Evolutionary conservation across 768 basidiomycete genomes (phyloP), one percentile per base, ranked within the genome.

Genomic region (Tephrocybe sp.): DNA sequence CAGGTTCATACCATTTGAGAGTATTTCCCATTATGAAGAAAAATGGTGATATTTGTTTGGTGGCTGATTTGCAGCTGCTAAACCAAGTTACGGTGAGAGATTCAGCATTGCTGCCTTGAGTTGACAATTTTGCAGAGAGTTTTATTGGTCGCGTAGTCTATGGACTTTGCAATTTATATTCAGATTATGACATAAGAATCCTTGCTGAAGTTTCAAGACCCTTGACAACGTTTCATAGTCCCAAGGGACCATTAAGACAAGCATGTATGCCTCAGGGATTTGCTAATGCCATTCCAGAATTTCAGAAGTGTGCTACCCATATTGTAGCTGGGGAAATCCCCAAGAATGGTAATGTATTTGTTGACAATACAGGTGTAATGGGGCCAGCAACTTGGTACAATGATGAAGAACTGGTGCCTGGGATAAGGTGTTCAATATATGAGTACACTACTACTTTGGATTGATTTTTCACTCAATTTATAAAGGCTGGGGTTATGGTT

Each of bases 211-310:
- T 0, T 5, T 24, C 59, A 0, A 55, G 62, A 1, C 60, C 68
- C 0, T 59, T 53, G 0, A 59, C 58, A 0, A 44, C 74, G 0
- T 30, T 30, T 30, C 11, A 30, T 30, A 30, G 28, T 11, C 11
- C 11, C 6, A 30, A 5, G 28, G 28, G 28, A 30, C 28, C 28
- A 5, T 30, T 30, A 5, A 11, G 5, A 5, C 28, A 5, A 5
- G 28, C 11, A 11, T 30, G 11, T 11, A 5, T 30, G n/a, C 28
- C 28, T 30, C 28, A 68, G 62, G 75, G 73, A 0, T 61, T 57
- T 36, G 70, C 72, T 0, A 74, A 75, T 38, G 56, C 64, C 0
- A 57, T 69, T 0, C 65, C 65, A 0, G 68, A 73, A 28, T 74
- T 73, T 45, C 68, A 73, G 23, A 5, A 11, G 5, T 30, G 28